These are phyloP conservation scores for Earliella scabrosa DNA, from an alignment of 1,284 basidiomycete species.

Conservation along the genomic window DNA sequence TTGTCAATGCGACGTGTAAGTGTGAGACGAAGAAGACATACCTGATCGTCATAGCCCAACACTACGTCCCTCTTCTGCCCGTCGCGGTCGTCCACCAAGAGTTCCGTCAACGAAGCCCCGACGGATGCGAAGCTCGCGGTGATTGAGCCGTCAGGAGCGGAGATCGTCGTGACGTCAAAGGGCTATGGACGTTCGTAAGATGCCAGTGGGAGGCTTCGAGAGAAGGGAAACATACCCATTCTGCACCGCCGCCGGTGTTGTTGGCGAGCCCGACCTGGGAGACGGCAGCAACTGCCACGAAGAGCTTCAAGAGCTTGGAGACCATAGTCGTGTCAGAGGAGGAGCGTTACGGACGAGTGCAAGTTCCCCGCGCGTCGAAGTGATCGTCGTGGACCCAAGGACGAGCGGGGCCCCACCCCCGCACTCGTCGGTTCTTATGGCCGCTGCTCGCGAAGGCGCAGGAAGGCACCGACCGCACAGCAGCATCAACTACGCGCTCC, in stretches of 20 bases:
- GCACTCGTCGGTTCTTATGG: too few species aligned
- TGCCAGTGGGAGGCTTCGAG: not conserved
- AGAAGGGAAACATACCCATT: not conserved
- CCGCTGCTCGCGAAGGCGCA: too few species aligned
- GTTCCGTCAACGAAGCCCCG: slow-evolving; percentile 53
- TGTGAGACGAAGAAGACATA: slow-evolving; percentile 28
- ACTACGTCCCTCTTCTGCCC: slow-evolving; percentile 51
- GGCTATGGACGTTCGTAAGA: not conserved
- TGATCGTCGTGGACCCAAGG: too few species aligned
- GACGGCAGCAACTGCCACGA: not conserved
- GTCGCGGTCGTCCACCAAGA: slow-evolving; percentile 54
- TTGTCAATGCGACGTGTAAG: not conserved
- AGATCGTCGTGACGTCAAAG: slow-evolving; percentile 26
- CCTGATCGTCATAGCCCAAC: slow-evolving; percentile 57
- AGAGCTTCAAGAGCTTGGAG: not conserved
- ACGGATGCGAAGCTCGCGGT: slow-evolving; percentile 56
- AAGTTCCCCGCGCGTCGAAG: too few species aligned
- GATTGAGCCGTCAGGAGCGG: slow-evolving; percentile 54
- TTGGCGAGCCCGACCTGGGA: not conserved
- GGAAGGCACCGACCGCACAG: too few species aligned
- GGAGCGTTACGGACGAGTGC: too few species aligned
- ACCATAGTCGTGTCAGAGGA: too few species aligned
- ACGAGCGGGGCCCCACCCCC: too few species aligned
- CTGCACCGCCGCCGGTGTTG: not conserved
- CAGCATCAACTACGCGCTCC: too few species aligned